These are phyloP conservation scores for Micromonas pusilla DNA, from an alignment of 139 green algal species.

Conservation along the genomic window DNA sequence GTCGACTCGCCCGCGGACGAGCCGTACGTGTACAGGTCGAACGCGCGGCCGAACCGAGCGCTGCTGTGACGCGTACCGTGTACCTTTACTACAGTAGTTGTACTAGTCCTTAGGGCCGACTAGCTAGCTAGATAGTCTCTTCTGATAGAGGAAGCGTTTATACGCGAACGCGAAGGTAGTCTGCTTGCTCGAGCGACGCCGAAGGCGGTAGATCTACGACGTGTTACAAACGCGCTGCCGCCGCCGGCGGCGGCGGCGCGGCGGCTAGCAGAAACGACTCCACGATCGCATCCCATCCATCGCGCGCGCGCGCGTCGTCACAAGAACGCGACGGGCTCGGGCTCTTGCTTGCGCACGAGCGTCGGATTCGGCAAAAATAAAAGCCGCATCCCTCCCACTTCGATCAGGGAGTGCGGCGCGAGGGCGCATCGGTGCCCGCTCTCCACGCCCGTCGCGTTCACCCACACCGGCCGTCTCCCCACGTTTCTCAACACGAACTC, in stretches of 20 bases:
- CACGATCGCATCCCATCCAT: neutral
- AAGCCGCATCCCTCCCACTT: slow-evolving; percentile 18
- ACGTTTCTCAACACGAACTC: slow-evolving; percentile 17
- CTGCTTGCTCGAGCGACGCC: too few relatives aligned
- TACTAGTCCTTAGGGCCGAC: too few relatives aligned
- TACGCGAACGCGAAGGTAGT: too few relatives aligned
- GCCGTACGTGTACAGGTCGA: neutral
- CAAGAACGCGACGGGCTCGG: neutral
- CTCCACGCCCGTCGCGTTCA: neutral
- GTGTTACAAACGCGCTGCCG: neutral
- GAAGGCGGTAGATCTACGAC: neutral
- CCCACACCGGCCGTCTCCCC: slow-evolving; percentile 9
- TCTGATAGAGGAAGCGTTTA: too few relatives aligned
- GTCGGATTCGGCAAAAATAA: slow-evolving; percentile 17
- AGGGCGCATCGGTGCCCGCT: neutral
- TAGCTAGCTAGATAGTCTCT: too few relatives aligned
- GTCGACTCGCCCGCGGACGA: neutral
- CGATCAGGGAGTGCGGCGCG: slow-evolving; percentile 8
- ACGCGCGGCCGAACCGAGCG: neutral
- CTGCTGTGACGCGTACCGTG: neutral
- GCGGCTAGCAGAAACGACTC: neutral
- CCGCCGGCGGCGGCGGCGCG: neutral
- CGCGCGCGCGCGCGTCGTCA: neutral
- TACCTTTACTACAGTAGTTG: too few relatives aligned
- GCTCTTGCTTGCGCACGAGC: neutral